Evolutionary conservation across 352 stramenopile species (phyloP), one percentile per base, ranked within the genome.

Genomic region (Thraustochytrium striatum): DNA sequence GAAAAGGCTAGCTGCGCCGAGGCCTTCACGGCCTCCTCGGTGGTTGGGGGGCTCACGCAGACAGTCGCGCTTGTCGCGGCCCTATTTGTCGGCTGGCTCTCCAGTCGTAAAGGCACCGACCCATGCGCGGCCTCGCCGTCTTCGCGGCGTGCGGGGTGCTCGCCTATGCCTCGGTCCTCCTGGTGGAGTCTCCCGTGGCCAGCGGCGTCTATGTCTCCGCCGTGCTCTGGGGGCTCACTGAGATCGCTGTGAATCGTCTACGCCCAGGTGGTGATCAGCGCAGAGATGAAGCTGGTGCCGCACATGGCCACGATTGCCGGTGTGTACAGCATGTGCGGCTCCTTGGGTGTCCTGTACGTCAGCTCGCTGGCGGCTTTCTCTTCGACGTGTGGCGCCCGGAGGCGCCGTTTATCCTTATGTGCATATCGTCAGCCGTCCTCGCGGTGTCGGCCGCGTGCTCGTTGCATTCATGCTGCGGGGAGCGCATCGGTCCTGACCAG

Each of bases 291-390:
- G 19, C 41, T 61, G 7, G 13, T 58, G 11, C 70, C 70, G 11
- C 38, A 70, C 30, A 28, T 65, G 41, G 70, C 57, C 58, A 38
- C 32, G 11, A 57, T 69, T 73, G 70, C 70, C 19, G 70, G 70
- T 32, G 58, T 80, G 55, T 80, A 80, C 50, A 58, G 32, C 39
- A 58, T 80, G 11, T 19, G 53, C 28, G 70, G 70, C 21, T 57
- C 53, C 19, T 32, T 80, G 0, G 70, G 70, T 39, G 53, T 80
- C 47, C 79, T 80, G 16, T 70, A 79, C 32, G 58, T 80, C 47
- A 78, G 57, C 28, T 80, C 50, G 53, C 50, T 11, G 70, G 70
- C n/a, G 70, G 70, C 21, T 16, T 72, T n/a, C 39, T 70, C 30
- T 80, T 80, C 30, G 70, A 80, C 47, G 28, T 58, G 30, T 80